Base-by-base conservation (phyloP, 225 moss, liverwort and hornwort genomes). In the Climacium dendroides region DNA sequence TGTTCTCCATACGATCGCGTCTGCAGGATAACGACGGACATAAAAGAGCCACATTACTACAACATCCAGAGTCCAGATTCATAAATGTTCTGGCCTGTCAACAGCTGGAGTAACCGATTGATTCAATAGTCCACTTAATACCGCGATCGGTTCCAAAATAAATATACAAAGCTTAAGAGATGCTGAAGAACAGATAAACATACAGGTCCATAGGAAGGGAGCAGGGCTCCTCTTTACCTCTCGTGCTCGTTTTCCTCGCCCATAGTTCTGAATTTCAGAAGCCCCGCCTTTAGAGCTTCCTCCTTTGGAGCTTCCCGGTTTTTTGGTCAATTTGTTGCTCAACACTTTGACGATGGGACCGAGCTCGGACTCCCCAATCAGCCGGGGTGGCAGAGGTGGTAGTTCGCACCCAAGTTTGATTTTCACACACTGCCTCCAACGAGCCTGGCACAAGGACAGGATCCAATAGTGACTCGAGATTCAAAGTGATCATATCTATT, bases 231-330 rank as follows among this genome's bases (percentile, higher is more conserved):
- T 47, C 80, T 22, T 83, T 87, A 99, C 99, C 97, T 99, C 97
- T 71, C 99, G 92, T 43, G 95, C 92, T 70, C 99, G 95, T 86
- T 99, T 99, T 83, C 99, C 99, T 91, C 99, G 92, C 85, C 99
- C 99, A 82, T 97, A 97, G 82, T 97, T 94, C 84, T 94, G 94
- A 64, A 91, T 91, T 91, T 96, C 97, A 76, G 92, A 89, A 91
- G 91, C 34, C 60, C 92, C 84, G 72, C 91, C 89, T 90, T 91
- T 91, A 19, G 89, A 88, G 82, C 74, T 93, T 86, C 95, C 89
- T 82, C 90, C 92, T 91, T 92, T 94, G 30, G 91, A 90, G 13
- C 88, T 93, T 86, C 90, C 95, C 65, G 93, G 91, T 81, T 95
- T 99, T 81, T 84, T 95, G 83, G 90, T 89, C 74, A 95, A 92